Evolutionary conservation across 441 rosid species (phyloP).

Genomic region (Gossypium gossypioides): DNA sequence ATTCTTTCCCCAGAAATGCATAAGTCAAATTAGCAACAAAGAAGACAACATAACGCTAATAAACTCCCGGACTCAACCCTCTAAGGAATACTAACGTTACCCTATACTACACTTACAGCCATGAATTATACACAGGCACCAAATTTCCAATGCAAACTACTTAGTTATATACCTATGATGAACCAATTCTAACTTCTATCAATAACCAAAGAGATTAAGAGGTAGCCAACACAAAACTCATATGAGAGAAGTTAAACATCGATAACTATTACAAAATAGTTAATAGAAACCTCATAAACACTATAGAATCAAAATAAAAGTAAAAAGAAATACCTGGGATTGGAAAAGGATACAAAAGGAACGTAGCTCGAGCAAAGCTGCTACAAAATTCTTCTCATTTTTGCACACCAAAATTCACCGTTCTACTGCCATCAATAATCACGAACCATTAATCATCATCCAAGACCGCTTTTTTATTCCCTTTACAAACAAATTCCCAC

Average conservation of each 20-base stretch:
- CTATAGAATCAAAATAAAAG: not conserved
- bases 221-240: not conserved
- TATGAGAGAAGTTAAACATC: not conserved
- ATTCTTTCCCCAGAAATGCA: not conserved
- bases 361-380: constrained; percentile 45
- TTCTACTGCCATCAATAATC: constrained; percentile 38
- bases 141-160: not conserved
- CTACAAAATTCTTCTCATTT: constrained; percentile 29
- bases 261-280: not conserved
- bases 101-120: not conserved
- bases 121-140: not conserved
- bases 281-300: not conserved
- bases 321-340: constrained; percentile 13
- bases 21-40: not conserved
- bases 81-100: not conserved
- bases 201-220: not conserved
- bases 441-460: constrained; percentile 15
- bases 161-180: not conserved
- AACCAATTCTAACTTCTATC: not conserved
- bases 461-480: constrained; percentile 10
- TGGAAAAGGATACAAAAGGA: constrained; percentile 31
- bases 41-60: not conserved
- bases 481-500: not conserved
- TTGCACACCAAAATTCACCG: constrained; percentile 23
- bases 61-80: not conserved